Base-by-base conservation (phyloP, 1,284 basidiomycete genomes). In the Ceratobasidium sp. region DNA sequence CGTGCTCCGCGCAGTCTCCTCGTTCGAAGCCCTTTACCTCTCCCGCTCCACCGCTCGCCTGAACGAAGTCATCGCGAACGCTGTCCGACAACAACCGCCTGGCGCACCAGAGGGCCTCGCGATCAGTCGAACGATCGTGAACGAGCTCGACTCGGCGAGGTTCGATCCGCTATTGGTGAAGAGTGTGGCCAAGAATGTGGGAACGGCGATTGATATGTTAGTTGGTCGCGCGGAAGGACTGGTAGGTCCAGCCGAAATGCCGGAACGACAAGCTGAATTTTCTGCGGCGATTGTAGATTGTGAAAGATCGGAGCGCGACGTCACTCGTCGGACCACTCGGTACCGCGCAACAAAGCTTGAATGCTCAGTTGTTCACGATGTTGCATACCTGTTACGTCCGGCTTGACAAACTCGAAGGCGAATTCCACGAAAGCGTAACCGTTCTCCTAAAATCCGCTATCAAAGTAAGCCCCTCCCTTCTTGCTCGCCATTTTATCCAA, bases 71-170 rank as follows among this genome's bases (percentile, higher is more conserved):
- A 90, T 96, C 50, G 90, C 89, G 0, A 90, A 93, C 75, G 91
- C 94, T 0, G 83, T 88, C 16, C 89, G 93, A 14, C 64, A 77
- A 38, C 84, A 87, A 0, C 92, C 94, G 0, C 95, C 96, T 0
- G 91, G 92, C 0, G 87, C 90, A 48, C 88, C 87, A 44, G 96
- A 97, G 77, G 96, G 94, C 3, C 86, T 92, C 4, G 91, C 90
- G 71, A 88, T 96, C 46, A 91, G 93, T 0, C 88, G 96, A 12
- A 89, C 90, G 0, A 87, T 97, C 50, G 90, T 91, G 20, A 98
- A 98, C 83, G 96, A 98, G 83, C 88, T 99, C 2, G 97, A 99
- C 84, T 91, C 95, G 1, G 96, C 96, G 2, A 90, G 93, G 77
- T 98, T 98, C 83, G 97, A 99, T 84, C 97, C 97, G 0, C 83